These are phyloP conservation scores for Cinchona pubescens DNA, from an alignment of 257 asterid species.

Conservation along the genomic window DNA sequence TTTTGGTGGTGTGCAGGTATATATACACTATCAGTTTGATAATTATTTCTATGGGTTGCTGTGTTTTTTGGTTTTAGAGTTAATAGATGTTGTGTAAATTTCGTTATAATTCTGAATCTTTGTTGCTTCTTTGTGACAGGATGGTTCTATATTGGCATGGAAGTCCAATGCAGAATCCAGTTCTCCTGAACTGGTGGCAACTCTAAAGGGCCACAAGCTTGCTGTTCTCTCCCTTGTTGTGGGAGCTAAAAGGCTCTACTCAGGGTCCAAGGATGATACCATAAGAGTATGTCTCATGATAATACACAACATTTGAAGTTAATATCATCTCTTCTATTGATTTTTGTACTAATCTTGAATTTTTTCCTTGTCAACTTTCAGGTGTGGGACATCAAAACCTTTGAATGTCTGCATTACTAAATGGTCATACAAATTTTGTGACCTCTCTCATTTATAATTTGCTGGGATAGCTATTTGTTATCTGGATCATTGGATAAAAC, in stretches of 20 bases:
- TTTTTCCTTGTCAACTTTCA: constrained; percentile 19
- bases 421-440: constrained; percentile 47
- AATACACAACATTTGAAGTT: too few species aligned
- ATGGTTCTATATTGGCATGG: constrained; percentile 57
- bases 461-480: constrained; percentile 49
- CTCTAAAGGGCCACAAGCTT: constrained; percentile 38
- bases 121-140: constrained; percentile 36
- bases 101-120: too few species aligned
- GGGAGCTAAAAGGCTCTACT: constrained; percentile 48
- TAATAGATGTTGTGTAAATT: too few species aligned
- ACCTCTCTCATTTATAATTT: constrained; percentile 48
- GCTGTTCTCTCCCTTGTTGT: constrained; percentile 45
- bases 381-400: constrained; percentile 56
- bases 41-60: too few species aligned
- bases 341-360: neutral
- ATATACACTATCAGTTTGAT: too few species aligned
- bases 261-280: constrained; percentile 49
- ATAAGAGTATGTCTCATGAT: constrained; percentile 36
- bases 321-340: neutral
- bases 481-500: constrained; percentile 65
- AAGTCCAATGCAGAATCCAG: constrained; percentile 27
- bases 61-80: too few species aligned
- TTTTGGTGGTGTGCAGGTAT: constrained; percentile 67
- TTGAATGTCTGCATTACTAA: constrained; percentile 51
- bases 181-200: constrained; percentile 28